A percentile compares a stretch with the other conserved stretches of the same genome.
Conservation (phyloP, 2,329 filamentous ascomycete genomes). For the Colletotrichum orbiculare region DNA sequence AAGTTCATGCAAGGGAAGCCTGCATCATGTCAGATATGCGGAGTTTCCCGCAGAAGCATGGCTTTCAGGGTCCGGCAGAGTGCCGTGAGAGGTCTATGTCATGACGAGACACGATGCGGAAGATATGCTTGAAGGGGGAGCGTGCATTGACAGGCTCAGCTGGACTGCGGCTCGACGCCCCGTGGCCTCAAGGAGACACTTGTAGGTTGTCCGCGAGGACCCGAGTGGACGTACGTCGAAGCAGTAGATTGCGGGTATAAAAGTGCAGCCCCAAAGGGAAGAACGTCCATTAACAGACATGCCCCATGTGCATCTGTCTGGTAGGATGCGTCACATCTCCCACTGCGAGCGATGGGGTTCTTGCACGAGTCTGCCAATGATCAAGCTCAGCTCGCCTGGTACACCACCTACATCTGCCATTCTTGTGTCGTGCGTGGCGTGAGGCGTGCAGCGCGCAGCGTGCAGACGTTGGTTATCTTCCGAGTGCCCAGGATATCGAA, state of each 20-base stretch:
- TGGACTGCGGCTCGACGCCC: constrained; percentile 5
- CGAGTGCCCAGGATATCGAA: constrained; percentile 10
- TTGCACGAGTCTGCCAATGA: too few relatives aligned
- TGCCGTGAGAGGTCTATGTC: constrained; percentile 6
- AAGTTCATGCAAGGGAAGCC: too few relatives aligned
- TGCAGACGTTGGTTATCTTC: not conserved
- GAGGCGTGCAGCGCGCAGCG: not conserved
- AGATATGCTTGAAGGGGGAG: not conserved
- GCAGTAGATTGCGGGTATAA: not conserved
- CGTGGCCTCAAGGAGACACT: not conserved
- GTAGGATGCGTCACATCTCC: too few relatives aligned
- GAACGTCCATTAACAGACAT: too few relatives aligned
- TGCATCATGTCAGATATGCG: too few relatives aligned
- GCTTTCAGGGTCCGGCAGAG: not conserved
- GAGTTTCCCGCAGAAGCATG: too few relatives aligned
- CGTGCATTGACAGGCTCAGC: not conserved
- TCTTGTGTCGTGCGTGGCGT: too few relatives aligned
- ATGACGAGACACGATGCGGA: constrained; percentile 2
- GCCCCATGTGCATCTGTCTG: too few relatives aligned
- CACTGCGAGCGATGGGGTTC: too few relatives aligned
- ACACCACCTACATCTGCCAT: not conserved
- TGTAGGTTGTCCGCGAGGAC: not conserved
- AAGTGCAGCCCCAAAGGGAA: not conserved
- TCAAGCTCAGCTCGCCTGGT: not conserved
- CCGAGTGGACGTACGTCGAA: not conserved